Percentiles rank a stretch among this genome's conserved stretches.
phyloP scores from a whole-genome alignment of 78 protist species.

The Speleostelium caveatum region DNA sequence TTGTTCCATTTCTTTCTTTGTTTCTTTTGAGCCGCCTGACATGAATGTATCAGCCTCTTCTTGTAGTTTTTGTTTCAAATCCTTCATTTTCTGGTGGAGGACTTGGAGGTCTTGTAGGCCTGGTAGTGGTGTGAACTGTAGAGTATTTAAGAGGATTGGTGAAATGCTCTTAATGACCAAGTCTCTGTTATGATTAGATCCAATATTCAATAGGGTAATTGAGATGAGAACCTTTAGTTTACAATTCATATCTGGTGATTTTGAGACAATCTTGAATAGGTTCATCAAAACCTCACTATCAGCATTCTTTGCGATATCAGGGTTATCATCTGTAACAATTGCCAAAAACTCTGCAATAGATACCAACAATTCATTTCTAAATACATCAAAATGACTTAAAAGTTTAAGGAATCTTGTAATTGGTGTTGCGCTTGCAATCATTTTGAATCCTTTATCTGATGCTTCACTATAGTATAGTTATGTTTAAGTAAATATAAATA shows the following conservation, averaged over 20 bases:
- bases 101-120: background rate
- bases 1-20: background rate
- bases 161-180: constrained; percentile 44
- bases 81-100: background rate
- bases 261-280: constrained; percentile 12
- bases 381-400: background rate
- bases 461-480: constrained; percentile 14
- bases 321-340: constrained; percentile 54
- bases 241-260: constrained; percentile 1
- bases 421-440: background rate
- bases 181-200: constrained; percentile 36
- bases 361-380: constrained; percentile 15
- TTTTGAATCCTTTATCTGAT: constrained; percentile 44
- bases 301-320: background rate
- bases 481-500: background rate
- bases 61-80: background rate
- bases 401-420: constrained; percentile 19
- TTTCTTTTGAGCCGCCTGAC: background rate
- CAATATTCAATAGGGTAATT: constrained; percentile 37
- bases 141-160: constrained; percentile 28
- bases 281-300: constrained; percentile 15
- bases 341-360: constrained; percentile 36
- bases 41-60: background rate
- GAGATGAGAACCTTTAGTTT: constrained; percentile 21
- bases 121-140: background rate